These are phyloP conservation scores for Phytophthora syringae DNA, from an alignment of 352 stramenopile genomes.

Conservation along the genomic window DNA sequence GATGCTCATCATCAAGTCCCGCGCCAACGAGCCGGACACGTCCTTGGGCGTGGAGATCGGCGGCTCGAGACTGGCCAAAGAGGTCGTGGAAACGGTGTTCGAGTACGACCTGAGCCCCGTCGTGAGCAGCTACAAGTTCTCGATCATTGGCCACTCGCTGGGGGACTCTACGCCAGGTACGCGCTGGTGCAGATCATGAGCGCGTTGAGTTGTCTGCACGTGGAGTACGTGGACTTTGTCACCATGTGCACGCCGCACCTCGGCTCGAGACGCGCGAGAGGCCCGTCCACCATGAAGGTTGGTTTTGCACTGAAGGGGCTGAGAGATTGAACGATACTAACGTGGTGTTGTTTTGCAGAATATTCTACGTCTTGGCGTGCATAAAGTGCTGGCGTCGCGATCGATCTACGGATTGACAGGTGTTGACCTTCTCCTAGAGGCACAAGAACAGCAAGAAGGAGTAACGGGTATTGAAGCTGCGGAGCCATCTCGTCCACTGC, in stretches of 20 bases:
- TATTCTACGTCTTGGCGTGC: slow-evolving; percentile 71
- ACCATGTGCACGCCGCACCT: slow-evolving; percentile 85
- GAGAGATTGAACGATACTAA: slow-evolving; percentile 12
- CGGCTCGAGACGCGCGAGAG: slow-evolving; percentile 69
- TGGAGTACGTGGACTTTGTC: slow-evolving; percentile 78
- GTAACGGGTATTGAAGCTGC: slow-evolving; percentile 6
- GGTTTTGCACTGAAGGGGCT: not conserved
- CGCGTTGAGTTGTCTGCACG: slow-evolving; percentile 58
- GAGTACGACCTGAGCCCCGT: slow-evolving; percentile 62
- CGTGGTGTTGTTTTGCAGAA: slow-evolving; percentile 43
- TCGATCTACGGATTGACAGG: slow-evolving; percentile 78
- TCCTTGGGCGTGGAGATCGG: slow-evolving; percentile 73
- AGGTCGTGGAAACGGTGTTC: slow-evolving; percentile 67
- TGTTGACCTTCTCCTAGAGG: slow-evolving; percentile 72
- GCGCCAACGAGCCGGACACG: slow-evolving; percentile 64
- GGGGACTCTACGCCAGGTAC: slow-evolving; percentile 80
- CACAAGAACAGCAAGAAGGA: slow-evolving; percentile 25
- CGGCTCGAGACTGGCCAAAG: slow-evolving; percentile 64
- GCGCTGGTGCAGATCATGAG: slow-evolving; percentile 66
- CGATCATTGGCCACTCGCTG: slow-evolving; percentile 76
- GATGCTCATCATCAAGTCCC: slow-evolving; percentile 75
- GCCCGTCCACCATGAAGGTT: slow-evolving; percentile 72
- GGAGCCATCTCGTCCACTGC: slow-evolving; percentile 37
- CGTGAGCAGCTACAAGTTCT: slow-evolving; percentile 68
- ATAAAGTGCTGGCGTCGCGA: slow-evolving; percentile 69